Base-by-base conservation (phyloP, 106 monocot genomes). In the Allium fistulosum region DNA sequence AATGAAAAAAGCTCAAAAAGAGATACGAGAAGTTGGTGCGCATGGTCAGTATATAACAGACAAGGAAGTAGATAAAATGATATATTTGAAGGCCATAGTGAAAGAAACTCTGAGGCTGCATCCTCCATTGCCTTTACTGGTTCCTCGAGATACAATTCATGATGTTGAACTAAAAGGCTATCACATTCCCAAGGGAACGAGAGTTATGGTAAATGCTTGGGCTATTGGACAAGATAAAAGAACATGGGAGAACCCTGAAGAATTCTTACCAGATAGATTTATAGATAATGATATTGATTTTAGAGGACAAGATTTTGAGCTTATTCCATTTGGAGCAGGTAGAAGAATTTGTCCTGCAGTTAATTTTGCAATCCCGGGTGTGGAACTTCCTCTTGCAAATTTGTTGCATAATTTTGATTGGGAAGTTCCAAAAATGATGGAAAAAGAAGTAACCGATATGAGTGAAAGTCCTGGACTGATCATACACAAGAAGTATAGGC, bases 1-100 rank as follows among this genome's bases (percentile, higher is more conserved):
- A 10, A 75, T 80, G 75, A 58, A 59, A 6, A 66, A 27, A 26
- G 70, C 22, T 0, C 75, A 75, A 65, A 51, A 51, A 9, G 80
- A 75, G 26, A 50, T 80, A 13, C 57, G 80, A 71, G 15, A 51
- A 2, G 17, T 59, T 18, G 16, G n/a, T 17, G 63, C 1, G 5
- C 37, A 37, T 37, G 37, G 37, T 37, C 37, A 49, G 0, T 46
- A 46, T 26, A 46, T 75, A 11, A 15, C 17, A 11, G 75, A 75
- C 13, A 67, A 66, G 10, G 56, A 51, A 0, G 15, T 78, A 9
- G 27, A 15, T 7, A 11, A 55, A 7, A 65, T 78, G 65, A 17
- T 26, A 8, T 66, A 57, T 12, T 47, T 71, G 58, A 51, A 28
- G 22, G 71, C 66, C 11, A 72, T 71, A 2, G 59, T 78, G 7